phyloP scores from a whole-genome alignment of 768 basidiomycete species.

The Cystoderma amianthinum region DNA sequence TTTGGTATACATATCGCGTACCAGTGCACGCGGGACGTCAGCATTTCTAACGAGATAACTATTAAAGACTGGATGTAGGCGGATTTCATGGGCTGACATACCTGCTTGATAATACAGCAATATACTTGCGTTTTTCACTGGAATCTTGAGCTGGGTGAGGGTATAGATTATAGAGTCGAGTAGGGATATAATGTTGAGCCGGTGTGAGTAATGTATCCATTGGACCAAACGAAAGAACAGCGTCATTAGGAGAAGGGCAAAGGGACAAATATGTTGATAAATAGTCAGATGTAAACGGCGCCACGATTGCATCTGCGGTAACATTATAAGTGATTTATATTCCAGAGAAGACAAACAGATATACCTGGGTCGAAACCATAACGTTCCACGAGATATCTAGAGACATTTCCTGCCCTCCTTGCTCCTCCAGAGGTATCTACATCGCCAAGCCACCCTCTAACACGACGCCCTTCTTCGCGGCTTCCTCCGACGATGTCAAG shows the following conservation, averaged over 20 bases:
- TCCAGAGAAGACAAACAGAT: conserved; percentile 8
- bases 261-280: conserved; percentile 75
- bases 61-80: not conserved
- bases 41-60: conserved; percentile 51
- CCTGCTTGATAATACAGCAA: conserved; percentile 69
- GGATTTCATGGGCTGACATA: conserved; percentile 17
- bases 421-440: conserved; percentile 65
- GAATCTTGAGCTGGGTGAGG: conserved; percentile 81
- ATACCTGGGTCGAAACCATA: conserved; percentile 76
- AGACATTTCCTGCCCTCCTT: conserved; percentile 56
- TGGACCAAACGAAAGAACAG: conserved; percentile 73
- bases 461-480: conserved; percentile 63
- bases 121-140: conserved; percentile 66
- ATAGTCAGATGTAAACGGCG: conserved; percentile 73
- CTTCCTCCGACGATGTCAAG: conserved; percentile 75
- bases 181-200: conserved; percentile 68
- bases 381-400: conserved; percentile 71
- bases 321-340: not conserved
- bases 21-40: conserved; percentile 77
- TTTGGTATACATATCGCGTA: conserved; percentile 89
- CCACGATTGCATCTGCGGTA: conserved; percentile 55
- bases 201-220: conserved; percentile 76
- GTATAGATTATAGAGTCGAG: conserved; percentile 64
- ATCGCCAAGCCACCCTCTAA: conserved; percentile 79
- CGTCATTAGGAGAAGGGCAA: conserved; percentile 64